A percentile compares a stretch with the other conserved stretches of the same genome.
phyloP scores from a whole-genome alignment of 441 rosid species.

The Gossypium lobatum region DNA sequence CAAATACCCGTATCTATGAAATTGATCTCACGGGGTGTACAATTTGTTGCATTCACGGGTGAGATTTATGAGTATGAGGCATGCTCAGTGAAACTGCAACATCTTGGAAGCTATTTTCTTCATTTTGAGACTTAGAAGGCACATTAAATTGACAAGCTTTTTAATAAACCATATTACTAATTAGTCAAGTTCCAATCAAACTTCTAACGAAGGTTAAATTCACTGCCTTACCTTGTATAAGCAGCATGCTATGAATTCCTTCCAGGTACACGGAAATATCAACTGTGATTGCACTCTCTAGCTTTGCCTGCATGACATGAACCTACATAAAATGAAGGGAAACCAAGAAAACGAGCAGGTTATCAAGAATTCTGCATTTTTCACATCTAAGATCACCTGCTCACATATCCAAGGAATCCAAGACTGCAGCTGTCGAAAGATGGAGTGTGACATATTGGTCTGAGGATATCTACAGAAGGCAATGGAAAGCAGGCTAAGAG shows the following conservation, averaged over 20 bases:
- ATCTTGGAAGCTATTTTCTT: slow-evolving; percentile 4
- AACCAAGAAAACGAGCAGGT: slow-evolving; percentile 9
- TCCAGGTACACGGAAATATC: slow-evolving; percentile 66
- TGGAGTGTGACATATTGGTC: slow-evolving; percentile 45
- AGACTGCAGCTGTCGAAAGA: slow-evolving; percentile 53
- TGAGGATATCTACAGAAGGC: slow-evolving; percentile 61
- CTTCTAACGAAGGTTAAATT: slow-evolving; percentile 8
- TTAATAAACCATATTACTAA: slow-evolving; percentile 12
- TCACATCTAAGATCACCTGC: slow-evolving; percentile 40
- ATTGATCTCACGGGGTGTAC: not conserved
- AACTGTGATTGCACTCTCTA: slow-evolving; percentile 35
- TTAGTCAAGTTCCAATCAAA: slow-evolving; percentile 11
- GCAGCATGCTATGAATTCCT: slow-evolving; percentile 67
- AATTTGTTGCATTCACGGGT: not conserved
- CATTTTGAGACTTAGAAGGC: slow-evolving; percentile 11
- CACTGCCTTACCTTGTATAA: slow-evolving; percentile 52
- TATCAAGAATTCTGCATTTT: slow-evolving; percentile 19
- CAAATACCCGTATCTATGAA: not conserved
- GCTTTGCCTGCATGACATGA: slow-evolving; percentile 49
- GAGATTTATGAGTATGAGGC: not conserved
- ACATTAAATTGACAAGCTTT: not conserved
- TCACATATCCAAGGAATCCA: slow-evolving; percentile 92
- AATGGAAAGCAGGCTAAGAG: slow-evolving; percentile 84
- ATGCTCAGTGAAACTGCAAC: not conserved
- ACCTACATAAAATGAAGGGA: slow-evolving; percentile 15